Base-by-base conservation (phyloP, 192 early-diverging fungal genomes). In the Tieghemiomyces parasiticus region DNA sequence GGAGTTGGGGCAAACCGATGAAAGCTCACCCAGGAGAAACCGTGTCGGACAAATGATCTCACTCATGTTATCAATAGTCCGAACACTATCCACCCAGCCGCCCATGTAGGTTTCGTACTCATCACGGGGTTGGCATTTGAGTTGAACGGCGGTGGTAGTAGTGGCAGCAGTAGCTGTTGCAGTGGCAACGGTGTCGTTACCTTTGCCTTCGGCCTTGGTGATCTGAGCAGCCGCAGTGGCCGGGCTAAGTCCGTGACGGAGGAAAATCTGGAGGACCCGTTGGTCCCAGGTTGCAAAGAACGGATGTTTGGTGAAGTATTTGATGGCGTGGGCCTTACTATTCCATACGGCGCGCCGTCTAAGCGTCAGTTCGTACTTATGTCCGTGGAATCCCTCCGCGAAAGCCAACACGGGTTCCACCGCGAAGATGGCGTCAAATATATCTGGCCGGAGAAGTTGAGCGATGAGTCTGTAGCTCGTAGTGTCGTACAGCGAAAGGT, bases 41-140 rank as follows among this genome's bases (percentile, higher is more conserved):
- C 49, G 61, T 2, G 60, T 60, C 1, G 71, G 71, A 14, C 71
- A 70, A 13, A 46, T 53, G 8, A 73, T 46, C 45, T 58, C 58
- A 50, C 53, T 46, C 50, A 74, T 28, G 19, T 61, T 61, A 8
- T 33, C 14, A 2, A 63, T 59, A 0, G 66, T 52, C 54, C 46
- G 53, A 4, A 61, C 54, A 13, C 66, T 64, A 1, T 62, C 61
- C 14, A 59, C 24, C 29, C 31, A 22, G 0, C 64, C 62, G 19
- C 68, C 72, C 4, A 44, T 30, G 32, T 52, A 74, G 28, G 66
- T 64, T 0, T 62, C 66, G 1, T 64, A 59, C 33, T 74, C 72
- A 31, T 66, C 66, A 1, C 0, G n/a, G 0, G 72, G 72, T 1
- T 65, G 61, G 47, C 72, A 74, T 45, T 74, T 74, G 1, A 74